Evolutionary conservation across 257 asterid genomes (phyloP), one percentile per base, ranked within the genome.

Genomic region (Solanum etuberosum): DNA sequence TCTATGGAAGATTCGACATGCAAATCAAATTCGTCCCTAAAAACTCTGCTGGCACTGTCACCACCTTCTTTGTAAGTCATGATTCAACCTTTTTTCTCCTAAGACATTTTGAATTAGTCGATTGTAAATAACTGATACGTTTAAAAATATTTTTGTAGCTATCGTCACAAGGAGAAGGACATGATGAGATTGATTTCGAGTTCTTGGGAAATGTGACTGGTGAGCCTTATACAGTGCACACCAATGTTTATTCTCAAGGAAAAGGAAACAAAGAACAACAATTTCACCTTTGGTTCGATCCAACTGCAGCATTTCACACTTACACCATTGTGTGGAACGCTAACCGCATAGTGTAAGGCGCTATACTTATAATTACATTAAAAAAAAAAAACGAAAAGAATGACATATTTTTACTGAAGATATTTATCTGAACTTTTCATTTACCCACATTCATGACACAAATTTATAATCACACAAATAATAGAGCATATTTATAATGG

Each of bases 11-110:
- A 84, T 89, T 95, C 4, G 98, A 95, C 46, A 40, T 93, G 90
- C 93, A 95, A 87, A 87, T 95, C 86, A 95, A 94, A 88, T 95
- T 95, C 59, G 84, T 95, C 1, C 93, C 96, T 3, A 88, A 88
- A 3, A 90, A 95, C 86, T 95, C 98, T 1, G 98, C 97, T 23
- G 98, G 98, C 89, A 90, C 97, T 1, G 98, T 95, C 77, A 90
- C 98, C 0, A 93, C 98, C 0, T 94, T 94, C 65, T 95, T 80
- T 31, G 98, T 94, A 87, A 90, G 94, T 68, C 23, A 6, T 16
- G 3, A 4, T 51, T 46, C 12, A 3, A 37, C 4, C 14, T 4
- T 4, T 27, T 11, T 13, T 35, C 21, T 15, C 8, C 0, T 3
- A 7, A 67, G 1, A 13, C 11, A 4, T 67, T 67, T 67, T 68